Conservation (phyloP, 2,329 filamentous ascomycete species). For the Fusarium hainanense region DNA sequence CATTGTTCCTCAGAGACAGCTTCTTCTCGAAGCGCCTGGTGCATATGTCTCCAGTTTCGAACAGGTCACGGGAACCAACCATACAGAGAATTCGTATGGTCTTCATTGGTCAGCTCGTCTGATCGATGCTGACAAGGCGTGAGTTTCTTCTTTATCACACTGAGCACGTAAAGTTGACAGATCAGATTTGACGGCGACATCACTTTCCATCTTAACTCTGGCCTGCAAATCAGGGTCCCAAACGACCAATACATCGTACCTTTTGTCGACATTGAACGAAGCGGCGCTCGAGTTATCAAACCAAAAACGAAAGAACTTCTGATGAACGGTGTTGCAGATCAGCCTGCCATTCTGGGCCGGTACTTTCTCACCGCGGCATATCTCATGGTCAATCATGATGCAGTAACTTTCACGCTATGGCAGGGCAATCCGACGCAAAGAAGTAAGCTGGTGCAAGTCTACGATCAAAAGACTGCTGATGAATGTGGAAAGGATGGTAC, state of each 20-base stretch:
- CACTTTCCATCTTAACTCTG: conserved; percentile 44
- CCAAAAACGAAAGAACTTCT: conserved; percentile 38
- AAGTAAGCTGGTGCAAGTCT: conserved; percentile 25
- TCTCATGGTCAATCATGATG: conserved; percentile 51
- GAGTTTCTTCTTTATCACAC: background rate
- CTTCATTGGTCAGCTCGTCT: conserved; percentile 35
- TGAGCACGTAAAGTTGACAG: background rate
- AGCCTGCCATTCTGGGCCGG: conserved; percentile 46
- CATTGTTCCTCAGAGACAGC: conserved; percentile 48
- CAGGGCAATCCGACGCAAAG: conserved; percentile 47
- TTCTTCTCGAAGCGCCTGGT: conserved; percentile 45
- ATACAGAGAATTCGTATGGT: conserved; percentile 14
- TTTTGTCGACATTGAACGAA: conserved; percentile 42
- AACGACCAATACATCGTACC: conserved; percentile 48
- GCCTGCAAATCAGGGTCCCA: conserved; percentile 45
- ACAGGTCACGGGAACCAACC: conserved; percentile 23
- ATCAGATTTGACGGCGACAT: conserved; percentile 47
- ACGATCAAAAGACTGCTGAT: conserved; percentile 25
- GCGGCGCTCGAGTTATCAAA: conserved; percentile 42
- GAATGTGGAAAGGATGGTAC: conserved; percentile 17
- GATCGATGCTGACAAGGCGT: conserved; percentile 35
- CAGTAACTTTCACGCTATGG: conserved; percentile 49
- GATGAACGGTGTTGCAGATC: conserved; percentile 35
- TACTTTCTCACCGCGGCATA: conserved; percentile 51
- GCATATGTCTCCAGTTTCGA: conserved; percentile 38